phyloP scores from a whole-genome alignment of 1,139 yeast genomes.

The Geotrichum candidum region DNA sequence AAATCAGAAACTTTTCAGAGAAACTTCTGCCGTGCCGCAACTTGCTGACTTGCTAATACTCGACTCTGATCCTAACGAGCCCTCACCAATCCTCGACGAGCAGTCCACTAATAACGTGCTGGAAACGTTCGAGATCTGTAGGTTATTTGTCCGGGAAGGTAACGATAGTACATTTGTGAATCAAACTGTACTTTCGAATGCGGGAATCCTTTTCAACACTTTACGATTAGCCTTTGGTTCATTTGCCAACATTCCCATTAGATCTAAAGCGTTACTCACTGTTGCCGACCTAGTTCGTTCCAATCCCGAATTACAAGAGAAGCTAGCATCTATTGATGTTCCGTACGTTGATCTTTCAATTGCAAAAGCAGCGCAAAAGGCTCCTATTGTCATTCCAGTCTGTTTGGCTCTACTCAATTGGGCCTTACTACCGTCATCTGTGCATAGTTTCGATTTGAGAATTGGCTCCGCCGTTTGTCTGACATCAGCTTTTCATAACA shows the following conservation, averaged over 20 bases:
- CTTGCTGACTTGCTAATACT: slow-evolving; percentile 49
- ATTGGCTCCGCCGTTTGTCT: slow-evolving; percentile 63
- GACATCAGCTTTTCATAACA: slow-evolving; percentile 62
- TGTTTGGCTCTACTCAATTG: slow-evolving; percentile 72
- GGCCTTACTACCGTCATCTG: slow-evolving; percentile 72
- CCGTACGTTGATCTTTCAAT: slow-evolving; percentile 85
- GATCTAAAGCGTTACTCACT: slow-evolving; percentile 63
- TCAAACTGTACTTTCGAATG: slow-evolving; percentile 56
- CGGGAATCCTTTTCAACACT: slow-evolving; percentile 60
- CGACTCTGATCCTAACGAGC: slow-evolving; percentile 33
- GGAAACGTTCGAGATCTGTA: slow-evolving; percentile 65
- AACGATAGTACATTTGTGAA: slow-evolving; percentile 57
- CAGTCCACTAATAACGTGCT: slow-evolving; percentile 63
- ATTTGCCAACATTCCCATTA: slow-evolving; percentile 53
- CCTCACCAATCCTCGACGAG: slow-evolving; percentile 42
- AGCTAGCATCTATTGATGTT: slow-evolving; percentile 77
- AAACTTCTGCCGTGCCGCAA: slow-evolving; percentile 69
- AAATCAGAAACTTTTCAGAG: slow-evolving; percentile 83
- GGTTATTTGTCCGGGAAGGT: slow-evolving; percentile 68
- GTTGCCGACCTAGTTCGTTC: slow-evolving; percentile 70
- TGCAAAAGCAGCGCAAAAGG: slow-evolving; percentile 37
- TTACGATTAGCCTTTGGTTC: slow-evolving; percentile 63
- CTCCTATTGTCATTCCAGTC: slow-evolving; percentile 50
- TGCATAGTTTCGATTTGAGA: slow-evolving; percentile 76
- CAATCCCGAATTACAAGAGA: slow-evolving; percentile 57